phyloP scores from a whole-genome alignment of 345 rosid species.

The Acer campestre region DNA sequence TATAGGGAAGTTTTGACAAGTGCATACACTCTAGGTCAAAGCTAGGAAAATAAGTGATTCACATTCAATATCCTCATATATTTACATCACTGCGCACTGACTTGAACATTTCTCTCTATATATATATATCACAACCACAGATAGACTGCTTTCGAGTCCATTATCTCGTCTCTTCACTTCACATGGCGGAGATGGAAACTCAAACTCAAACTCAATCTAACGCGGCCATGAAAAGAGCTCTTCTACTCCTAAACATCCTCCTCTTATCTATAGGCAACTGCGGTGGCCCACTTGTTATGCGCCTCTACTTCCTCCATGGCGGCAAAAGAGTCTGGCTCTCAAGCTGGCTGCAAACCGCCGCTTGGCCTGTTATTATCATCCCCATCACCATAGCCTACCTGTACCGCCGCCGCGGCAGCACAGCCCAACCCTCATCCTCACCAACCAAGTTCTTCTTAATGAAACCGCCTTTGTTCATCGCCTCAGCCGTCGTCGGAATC shows the following conservation, averaged over 20 bases:
- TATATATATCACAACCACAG: not conserved
- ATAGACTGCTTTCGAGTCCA: not conserved
- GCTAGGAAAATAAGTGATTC: too few species aligned
- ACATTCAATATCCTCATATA: too few species aligned
- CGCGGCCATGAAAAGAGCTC: constrained; percentile 26
- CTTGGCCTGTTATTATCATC: constrained; percentile 55
- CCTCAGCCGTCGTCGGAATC: constrained; percentile 47
- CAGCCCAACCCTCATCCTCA: not conserved
- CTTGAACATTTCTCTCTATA: too few species aligned
- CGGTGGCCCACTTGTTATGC: constrained; percentile 68
- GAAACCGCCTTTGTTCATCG: constrained; percentile 36
- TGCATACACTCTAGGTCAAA: too few species aligned
- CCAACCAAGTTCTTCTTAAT: constrained; percentile 40
- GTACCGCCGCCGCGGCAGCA: constrained; percentile 29
- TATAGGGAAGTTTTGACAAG: too few species aligned
- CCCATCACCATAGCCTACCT: constrained; percentile 45
- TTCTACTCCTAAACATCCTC: constrained; percentile 51
- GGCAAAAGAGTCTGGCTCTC: constrained; percentile 79
- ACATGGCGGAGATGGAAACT: constrained; percentile 13
- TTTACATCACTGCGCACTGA: too few species aligned
- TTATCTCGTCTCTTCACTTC: not conserved
- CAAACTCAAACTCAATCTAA: not conserved
- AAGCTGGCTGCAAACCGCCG: constrained; percentile 70
- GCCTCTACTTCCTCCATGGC: constrained; percentile 79
- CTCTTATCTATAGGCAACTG: constrained; percentile 61